Conservation (phyloP, 2,329 filamentous ascomycete species). For the Lasiodiplodia sp. region DNA sequence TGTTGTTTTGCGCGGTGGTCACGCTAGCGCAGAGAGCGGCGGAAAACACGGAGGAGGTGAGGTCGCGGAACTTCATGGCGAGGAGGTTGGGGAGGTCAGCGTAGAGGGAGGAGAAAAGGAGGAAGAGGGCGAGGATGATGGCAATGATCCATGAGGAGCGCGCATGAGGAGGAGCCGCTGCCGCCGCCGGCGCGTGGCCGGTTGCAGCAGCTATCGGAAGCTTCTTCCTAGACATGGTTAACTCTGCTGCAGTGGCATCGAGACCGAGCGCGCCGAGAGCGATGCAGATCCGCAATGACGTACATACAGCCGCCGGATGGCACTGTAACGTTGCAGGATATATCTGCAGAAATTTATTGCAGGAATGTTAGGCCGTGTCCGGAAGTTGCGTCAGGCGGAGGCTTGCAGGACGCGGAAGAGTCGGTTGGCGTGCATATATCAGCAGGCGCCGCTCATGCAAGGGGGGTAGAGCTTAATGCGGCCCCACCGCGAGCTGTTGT, state of each 20-base stretch:
- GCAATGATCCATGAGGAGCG: background rate
- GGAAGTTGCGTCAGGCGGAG: background rate
- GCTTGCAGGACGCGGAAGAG: background rate
- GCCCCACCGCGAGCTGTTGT: background rate
- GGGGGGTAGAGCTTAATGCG: background rate
- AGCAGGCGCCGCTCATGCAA: background rate
- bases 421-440: background rate
- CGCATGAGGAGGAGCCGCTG: too few relatives aligned
- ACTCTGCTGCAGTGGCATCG: background rate
- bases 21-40: background rate
- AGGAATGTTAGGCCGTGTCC: too few relatives aligned
- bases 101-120: background rate
- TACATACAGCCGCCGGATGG: background rate
- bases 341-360: background rate
- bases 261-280: background rate
- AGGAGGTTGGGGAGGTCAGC: background rate
- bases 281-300: background rate
- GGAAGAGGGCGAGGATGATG: background rate
- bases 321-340: background rate
- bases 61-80: conserved; percentile 1
- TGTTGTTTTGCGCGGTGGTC: background rate
- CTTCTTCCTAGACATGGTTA: background rate
- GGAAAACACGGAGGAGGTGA: background rate
- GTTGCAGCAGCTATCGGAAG: background rate
- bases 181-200: too few relatives aligned